Conservation (phyloP, 2,329 filamentous ascomycete genomes). For the Orbilia oligospora region DNA sequence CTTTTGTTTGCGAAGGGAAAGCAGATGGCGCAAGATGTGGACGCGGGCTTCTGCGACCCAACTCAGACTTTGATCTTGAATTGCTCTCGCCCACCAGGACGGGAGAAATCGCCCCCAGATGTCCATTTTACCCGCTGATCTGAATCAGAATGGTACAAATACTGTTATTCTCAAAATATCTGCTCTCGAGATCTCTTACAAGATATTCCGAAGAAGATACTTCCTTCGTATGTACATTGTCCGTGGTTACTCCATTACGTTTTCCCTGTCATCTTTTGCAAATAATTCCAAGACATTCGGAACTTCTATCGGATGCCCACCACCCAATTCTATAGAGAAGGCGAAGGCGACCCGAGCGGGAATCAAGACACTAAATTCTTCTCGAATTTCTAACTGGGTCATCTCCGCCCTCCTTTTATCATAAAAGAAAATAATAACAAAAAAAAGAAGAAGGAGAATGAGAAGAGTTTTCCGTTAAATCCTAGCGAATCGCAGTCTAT, state of each 20-base stretch:
- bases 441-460: background rate
- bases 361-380: constrained; percentile 20
- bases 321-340: background rate
- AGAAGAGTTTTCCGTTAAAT: background rate
- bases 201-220: constrained; percentile 14
- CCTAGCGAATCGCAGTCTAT: background rate
- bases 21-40: background rate
- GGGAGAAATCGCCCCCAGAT: background rate
- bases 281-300: constrained; percentile 5
- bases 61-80: constrained; percentile 24
- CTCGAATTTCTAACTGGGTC: constrained; percentile 10
- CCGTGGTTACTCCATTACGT: background rate
- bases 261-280: background rate
- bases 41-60: background rate
- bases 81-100: background rate
- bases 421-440: background rate
- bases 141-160: background rate
- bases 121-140: constrained; percentile 9
- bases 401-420: constrained; percentile 1
- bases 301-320: background rate
- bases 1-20: background rate
- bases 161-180: background rate
- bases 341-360: constrained; percentile 5
- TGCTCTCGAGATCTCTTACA: background rate
- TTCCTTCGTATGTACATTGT: background rate